These are phyloP conservation scores for Quercus suber DNA, from an alignment of 306 rosid genomes.

Conservation along the genomic window DNA sequence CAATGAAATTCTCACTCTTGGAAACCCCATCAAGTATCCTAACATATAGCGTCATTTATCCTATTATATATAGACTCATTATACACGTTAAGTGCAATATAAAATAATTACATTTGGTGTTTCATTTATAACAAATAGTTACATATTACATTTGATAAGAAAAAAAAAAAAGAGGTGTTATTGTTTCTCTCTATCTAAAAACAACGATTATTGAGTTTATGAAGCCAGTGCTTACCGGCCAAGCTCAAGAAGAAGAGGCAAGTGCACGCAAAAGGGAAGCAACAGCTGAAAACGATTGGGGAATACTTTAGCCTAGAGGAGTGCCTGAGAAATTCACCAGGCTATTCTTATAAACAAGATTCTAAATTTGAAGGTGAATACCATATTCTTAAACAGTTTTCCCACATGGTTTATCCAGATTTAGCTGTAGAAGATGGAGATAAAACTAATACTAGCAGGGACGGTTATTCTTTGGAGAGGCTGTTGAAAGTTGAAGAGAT, in stretches of 20 bases:
- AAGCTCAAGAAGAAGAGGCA: constrained; percentile 9
- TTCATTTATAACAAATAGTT: background rate
- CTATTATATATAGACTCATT: background rate
- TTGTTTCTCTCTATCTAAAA: too few species aligned
- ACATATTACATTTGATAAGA: background rate
- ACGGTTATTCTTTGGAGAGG: constrained; percentile 20
- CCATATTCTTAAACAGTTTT: constrained; percentile 8
- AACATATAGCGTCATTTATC: background rate
- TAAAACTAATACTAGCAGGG: background rate
- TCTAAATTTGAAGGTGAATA: constrained; percentile 4
- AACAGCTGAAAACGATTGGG: constrained; percentile 15
- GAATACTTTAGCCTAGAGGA: constrained; percentile 24
- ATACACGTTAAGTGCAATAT: constrained; percentile 3
- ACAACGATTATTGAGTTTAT: constrained; percentile 12
- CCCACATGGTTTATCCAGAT: constrained; percentile 23
- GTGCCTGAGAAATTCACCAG: constrained; percentile 35
- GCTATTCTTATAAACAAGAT: background rate
- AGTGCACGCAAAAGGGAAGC: background rate
- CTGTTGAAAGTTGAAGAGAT: constrained; percentile 27
- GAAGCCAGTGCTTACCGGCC: constrained; percentile 30
- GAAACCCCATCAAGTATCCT: constrained; percentile 11
- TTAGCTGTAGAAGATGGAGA: constrained; percentile 2
- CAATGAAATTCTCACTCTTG: constrained; percentile 7
- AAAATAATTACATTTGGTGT: background rate
- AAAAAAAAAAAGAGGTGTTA: background rate